Percentiles rank a stretch among this genome's conserved stretches.
Evolutionary conservation across 2,329 filamentous ascomycete species (phyloP).

Genomic region (Fusarium aywerte): DNA sequence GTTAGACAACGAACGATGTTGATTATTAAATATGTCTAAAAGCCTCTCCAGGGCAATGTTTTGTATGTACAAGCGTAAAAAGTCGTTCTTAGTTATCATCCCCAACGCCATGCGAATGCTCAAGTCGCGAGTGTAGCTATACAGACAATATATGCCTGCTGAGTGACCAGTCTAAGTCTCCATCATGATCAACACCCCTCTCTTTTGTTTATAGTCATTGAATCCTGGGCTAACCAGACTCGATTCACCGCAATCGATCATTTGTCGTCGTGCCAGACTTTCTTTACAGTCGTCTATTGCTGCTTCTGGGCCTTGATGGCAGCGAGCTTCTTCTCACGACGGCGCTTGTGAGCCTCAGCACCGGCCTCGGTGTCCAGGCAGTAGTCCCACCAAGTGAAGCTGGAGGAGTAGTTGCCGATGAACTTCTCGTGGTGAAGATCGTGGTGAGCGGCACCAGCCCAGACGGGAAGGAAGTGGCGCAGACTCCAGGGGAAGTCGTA

Average conservation of each 20-base stretch:
- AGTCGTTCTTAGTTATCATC: slow-evolving; percentile 45
- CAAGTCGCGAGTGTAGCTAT: slow-evolving; percentile 34
- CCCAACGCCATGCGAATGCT: slow-evolving; percentile 49
- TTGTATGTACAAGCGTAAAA: slow-evolving; percentile 49
- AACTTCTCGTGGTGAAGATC: slow-evolving; percentile 98
- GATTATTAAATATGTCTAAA: slow-evolving; percentile 50
- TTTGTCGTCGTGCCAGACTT: slow-evolving; percentile 10
- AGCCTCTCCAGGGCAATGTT: slow-evolving; percentile 44
- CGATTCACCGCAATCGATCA: slow-evolving; percentile 44
- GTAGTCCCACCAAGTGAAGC: slow-evolving; percentile 99
- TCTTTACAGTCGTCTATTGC: slow-evolving; percentile 60
- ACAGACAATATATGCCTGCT: slow-evolving; percentile 33
- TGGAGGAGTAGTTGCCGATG: slow-evolving; percentile 97
- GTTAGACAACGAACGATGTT: slow-evolving; percentile 45
- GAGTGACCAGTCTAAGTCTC: slow-evolving; percentile 41
- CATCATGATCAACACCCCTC: slow-evolving; percentile 38
- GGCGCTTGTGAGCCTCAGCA: slow-evolving; percentile 83
- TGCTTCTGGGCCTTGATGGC: slow-evolving; percentile 72
- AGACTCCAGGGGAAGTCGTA: slow-evolving; percentile 99
- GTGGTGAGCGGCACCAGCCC: slow-evolving; percentile 97
- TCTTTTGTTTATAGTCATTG: slow-evolving; percentile 18
- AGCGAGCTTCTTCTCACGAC: slow-evolving; percentile 80
- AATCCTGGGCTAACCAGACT: slow-evolving; percentile 14
- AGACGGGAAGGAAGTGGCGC: slow-evolving; percentile 95
- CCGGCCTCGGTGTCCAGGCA: slow-evolving; percentile 92